Percentiles rank a stretch among this genome's conserved stretches.
Evolutionary conservation across 2,329 filamentous ascomycete species (phyloP).

Genomic region (Alternaria brassicae): DNA sequence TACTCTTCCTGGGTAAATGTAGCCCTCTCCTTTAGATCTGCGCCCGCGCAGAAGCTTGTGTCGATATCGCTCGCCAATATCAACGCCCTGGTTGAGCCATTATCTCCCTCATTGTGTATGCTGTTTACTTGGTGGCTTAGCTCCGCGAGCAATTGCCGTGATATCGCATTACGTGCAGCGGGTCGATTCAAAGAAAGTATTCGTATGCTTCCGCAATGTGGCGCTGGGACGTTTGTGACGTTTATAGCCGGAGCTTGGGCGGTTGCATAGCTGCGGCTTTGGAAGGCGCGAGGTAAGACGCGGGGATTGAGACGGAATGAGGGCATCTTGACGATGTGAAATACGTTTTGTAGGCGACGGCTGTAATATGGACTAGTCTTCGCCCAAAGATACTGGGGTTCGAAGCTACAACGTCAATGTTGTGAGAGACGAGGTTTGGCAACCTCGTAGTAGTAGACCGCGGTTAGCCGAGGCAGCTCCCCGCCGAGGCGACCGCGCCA

Average conservation of each 20-base stretch:
- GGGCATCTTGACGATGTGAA: conserved; percentile 29
- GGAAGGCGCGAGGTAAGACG: conserved; percentile 32
- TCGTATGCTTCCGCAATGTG: conserved; percentile 82
- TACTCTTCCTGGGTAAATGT: conserved; percentile 81
- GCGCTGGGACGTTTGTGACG: conserved; percentile 76
- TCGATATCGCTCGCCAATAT: conserved; percentile 87
- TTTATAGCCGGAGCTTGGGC: conserved; percentile 66
- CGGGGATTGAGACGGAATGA: conserved; percentile 29
- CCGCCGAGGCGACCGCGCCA: background rate
- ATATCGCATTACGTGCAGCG: conserved; percentile 88
- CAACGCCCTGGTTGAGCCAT: conserved; percentile 74
- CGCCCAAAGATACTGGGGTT: background rate
- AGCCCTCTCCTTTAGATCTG: conserved; percentile 87
- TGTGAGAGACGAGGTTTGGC: conserved; percentile 3
- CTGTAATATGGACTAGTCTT: background rate
- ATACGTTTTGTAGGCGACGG: background rate
- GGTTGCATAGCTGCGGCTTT: conserved; percentile 49
- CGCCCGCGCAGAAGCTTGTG: conserved; percentile 88
- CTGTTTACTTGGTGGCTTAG: conserved; percentile 75
- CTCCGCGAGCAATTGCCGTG: conserved; percentile 73
- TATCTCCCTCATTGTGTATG: conserved; percentile 67
- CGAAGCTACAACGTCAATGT: conserved; percentile 1
- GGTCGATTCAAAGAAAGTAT: conserved; percentile 89
- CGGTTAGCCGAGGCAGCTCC: conserved; percentile 26
- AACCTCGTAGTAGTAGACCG: conserved; percentile 15